phyloP scores from a whole-genome alignment of 1,284 basidiomycete species.

The Cryptococcus deneoformans region DNA sequence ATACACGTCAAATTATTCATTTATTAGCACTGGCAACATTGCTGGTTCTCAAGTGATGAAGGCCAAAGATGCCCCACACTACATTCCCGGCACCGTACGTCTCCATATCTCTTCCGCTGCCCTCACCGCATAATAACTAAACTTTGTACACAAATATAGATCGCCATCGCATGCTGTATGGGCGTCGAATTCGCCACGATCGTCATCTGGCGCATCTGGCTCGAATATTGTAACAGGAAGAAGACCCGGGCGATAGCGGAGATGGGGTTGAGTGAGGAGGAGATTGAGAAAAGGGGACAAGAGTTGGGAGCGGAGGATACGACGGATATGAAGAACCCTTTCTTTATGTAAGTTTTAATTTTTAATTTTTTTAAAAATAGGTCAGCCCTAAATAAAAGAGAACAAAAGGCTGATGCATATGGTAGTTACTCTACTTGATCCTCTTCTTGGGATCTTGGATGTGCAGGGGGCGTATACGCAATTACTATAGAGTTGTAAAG shows the following conservation, averaged over 20 bases:
- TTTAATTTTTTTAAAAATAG: too few relatives aligned
- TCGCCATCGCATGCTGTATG: slow-evolving; percentile 26
- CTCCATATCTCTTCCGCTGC: too few relatives aligned
- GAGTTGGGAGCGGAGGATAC: slow-evolving; percentile 25
- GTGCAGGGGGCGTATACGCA: too few relatives aligned
- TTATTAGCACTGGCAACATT: slow-evolving; percentile 9
- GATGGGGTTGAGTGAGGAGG: slow-evolving; percentile 16
- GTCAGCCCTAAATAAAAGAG: too few relatives aligned
- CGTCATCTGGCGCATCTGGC: slow-evolving; percentile 24
- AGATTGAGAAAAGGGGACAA: slow-evolving; percentile 22
- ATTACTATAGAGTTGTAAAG: too few relatives aligned
- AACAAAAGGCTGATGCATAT: too few relatives aligned
- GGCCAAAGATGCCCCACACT: slow-evolving; percentile 37
- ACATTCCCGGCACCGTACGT: slow-evolving; percentile 26
- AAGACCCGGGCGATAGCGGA: slow-evolving; percentile 6
- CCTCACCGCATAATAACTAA: too few relatives aligned
- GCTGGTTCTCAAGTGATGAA: slow-evolving; percentile 32
- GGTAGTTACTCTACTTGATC: too few relatives aligned
- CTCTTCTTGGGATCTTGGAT: too few relatives aligned
- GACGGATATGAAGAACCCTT: slow-evolving; percentile 27
- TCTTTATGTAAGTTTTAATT: slow-evolving; percentile 25
- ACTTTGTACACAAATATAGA: not conserved
- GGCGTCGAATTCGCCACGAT: slow-evolving; percentile 20
- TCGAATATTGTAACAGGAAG: slow-evolving; percentile 20
- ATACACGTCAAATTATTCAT: not conserved